phyloP scores from a whole-genome alignment of 1,284 basidiomycete genomes.

The Coniferiporia weirii region DNA sequence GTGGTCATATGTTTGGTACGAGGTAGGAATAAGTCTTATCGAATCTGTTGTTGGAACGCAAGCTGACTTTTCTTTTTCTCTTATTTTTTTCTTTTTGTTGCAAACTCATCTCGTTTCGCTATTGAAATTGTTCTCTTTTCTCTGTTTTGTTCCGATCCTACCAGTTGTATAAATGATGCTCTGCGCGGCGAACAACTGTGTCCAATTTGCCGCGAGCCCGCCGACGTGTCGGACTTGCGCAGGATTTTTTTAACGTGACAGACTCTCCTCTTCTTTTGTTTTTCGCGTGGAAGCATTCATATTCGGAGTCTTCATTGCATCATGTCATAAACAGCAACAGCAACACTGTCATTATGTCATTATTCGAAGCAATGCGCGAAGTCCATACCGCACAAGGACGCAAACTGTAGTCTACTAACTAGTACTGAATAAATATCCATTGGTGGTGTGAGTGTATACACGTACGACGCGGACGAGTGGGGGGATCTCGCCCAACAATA shows the following conservation, averaged over 20 bases:
- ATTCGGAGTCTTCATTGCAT: too few relatives aligned
- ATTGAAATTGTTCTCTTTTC: neutral
- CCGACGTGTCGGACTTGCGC: neutral
- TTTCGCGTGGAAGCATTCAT: neutral
- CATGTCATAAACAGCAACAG: too few relatives aligned
- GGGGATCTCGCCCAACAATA: neutral
- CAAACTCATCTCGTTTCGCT: neutral
- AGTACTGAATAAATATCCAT: too few relatives aligned
- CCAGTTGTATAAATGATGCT: neutral
- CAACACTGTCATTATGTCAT: neutral
- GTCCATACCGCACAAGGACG: too few relatives aligned
- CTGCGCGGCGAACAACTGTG: neutral
- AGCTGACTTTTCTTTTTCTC: neutral
- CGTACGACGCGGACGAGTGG: too few relatives aligned
- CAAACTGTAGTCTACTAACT: neutral
- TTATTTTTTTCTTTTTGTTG: neutral
- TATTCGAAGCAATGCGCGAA: too few relatives aligned
- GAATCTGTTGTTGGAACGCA: neutral
- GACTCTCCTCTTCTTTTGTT: neutral
- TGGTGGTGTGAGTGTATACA: too few relatives aligned
- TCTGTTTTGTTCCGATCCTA: neutral
- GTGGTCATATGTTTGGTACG: conserved; percentile 13
- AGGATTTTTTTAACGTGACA: neutral
- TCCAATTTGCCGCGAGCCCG: conserved; percentile 1
- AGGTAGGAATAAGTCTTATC: neutral